Percentiles rank a stretch among this genome's conserved stretches.
Evolutionary conservation across 2,329 filamentous ascomycete species (phyloP).

Genomic region (Pyrenochaeta sp.): DNA sequence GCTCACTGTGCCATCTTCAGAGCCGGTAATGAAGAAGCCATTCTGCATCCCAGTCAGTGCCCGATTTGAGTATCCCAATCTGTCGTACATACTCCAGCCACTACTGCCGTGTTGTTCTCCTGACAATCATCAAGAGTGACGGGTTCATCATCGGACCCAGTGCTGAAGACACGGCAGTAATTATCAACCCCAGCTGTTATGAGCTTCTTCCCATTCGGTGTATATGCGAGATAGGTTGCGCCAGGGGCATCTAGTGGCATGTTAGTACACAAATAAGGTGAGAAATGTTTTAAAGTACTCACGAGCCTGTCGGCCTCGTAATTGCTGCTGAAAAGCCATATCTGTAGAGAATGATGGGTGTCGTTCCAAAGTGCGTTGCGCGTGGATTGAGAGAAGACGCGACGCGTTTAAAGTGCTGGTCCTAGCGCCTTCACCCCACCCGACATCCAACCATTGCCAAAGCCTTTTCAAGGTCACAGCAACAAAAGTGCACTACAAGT

Average conservation of each 20-base stretch:
- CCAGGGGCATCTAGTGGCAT: slow-evolving; percentile 75
- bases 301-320: slow-evolving; percentile 46
- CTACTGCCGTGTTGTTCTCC: slow-evolving; percentile 84
- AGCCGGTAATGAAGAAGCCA: slow-evolving; percentile 85
- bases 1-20: slow-evolving; percentile 95
- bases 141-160: slow-evolving; percentile 90
- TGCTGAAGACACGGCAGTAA: slow-evolving; percentile 90
- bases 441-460: no score
- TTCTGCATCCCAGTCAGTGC: slow-evolving; percentile 59
- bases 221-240: slow-evolving; percentile 87
- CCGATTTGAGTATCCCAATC: not conserved
- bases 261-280: slow-evolving; percentile 6
- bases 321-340: slow-evolving; percentile 23
- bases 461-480: no score
- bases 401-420: slow-evolving; percentile 7
- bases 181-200: slow-evolving; percentile 95
- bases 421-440: slow-evolving; percentile 2
- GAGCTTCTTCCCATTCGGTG: slow-evolving; percentile 83
- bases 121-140: slow-evolving; percentile 90
- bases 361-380: not conserved
- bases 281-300: slow-evolving; percentile 11
- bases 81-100: slow-evolving; percentile 65
- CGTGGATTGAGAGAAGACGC: slow-evolving; percentile 1
- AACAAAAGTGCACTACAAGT: no score
- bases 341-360: slow-evolving; percentile 8